These are phyloP conservation scores for Wallacemonas sp. DNA, from an alignment of 208 protist species.

Conservation along the genomic window DNA sequence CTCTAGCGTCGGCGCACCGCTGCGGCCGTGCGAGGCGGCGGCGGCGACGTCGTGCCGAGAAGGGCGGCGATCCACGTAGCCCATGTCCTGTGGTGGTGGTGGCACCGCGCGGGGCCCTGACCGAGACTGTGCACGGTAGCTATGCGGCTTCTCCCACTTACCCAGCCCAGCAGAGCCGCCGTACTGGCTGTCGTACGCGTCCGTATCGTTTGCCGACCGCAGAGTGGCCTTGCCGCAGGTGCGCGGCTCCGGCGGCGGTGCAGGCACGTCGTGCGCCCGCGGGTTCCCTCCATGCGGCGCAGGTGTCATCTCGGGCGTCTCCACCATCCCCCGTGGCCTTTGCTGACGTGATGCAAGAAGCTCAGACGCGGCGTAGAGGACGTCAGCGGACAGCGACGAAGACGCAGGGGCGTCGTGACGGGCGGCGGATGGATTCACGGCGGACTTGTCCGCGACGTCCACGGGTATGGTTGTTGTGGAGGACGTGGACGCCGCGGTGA, in stretches of 20 bases:
- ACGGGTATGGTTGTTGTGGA: not conserved
- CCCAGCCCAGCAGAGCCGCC: too few relatives aligned
- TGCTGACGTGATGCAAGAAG: not conserved
- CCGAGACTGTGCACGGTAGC: not conserved
- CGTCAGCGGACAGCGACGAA: not conserved
- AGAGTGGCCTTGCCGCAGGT: not conserved
- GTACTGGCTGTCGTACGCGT: not conserved
- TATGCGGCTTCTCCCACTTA: too few relatives aligned
- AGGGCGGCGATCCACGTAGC: not conserved
- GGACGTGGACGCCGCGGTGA: too few relatives aligned
- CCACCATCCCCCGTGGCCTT: not conserved
- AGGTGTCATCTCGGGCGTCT: not conserved
- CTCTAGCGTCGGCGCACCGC: slow-evolving; percentile 44
- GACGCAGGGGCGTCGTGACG: too few relatives aligned
- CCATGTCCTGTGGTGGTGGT: not conserved
- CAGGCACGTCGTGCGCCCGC: too few relatives aligned
- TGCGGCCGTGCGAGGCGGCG: slow-evolving; percentile 4
- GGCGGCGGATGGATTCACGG: too few relatives aligned
- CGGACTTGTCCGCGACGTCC: not conserved
- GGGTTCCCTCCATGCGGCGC: not conserved
- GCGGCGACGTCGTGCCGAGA: not conserved
- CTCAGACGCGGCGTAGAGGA: not conserved
- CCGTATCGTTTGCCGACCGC: not conserved
- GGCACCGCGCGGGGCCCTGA: too few relatives aligned
- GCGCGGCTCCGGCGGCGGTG: not conserved